Evolutionary conservation across 2,329 filamentous ascomycete genomes (phyloP).

Genomic region (Aspergillus sp.): DNA sequence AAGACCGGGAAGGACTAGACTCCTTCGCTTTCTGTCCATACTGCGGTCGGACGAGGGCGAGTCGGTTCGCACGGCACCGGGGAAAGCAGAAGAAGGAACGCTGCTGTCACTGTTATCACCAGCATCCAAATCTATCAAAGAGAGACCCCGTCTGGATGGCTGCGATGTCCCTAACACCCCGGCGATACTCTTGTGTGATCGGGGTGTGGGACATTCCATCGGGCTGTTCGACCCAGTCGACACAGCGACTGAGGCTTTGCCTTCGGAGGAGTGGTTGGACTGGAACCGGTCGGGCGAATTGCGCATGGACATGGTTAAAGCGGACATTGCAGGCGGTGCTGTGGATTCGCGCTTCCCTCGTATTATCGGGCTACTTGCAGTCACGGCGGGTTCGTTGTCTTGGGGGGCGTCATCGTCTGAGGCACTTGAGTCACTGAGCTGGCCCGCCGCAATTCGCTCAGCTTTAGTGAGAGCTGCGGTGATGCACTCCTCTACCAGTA

Average conservation of each 20-base stretch:
- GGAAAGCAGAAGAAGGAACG: slow-evolving; percentile 75
- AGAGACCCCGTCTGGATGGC: slow-evolving; percentile 70
- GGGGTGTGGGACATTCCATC: slow-evolving; percentile 84
- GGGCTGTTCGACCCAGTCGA: slow-evolving; percentile 90
- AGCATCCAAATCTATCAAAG: slow-evolving; percentile 81
- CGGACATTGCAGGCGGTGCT: slow-evolving; percentile 40
- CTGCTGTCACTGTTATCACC: slow-evolving; percentile 83
- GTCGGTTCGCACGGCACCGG: slow-evolving; percentile 73
- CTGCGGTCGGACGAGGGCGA: slow-evolving; percentile 89
- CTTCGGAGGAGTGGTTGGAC: slow-evolving; percentile 46
- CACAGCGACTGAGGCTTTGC: slow-evolving; percentile 61
- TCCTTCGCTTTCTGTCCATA: slow-evolving; percentile 82
- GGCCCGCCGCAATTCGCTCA: slow-evolving; percentile 79
- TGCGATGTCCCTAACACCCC: slow-evolving; percentile 60
- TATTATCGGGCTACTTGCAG: slow-evolving; percentile 11
- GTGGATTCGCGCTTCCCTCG: slow-evolving; percentile 13
- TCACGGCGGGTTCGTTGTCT: slow-evolving; percentile 27
- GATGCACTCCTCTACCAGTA: slow-evolving; percentile 93
- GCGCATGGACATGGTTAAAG: slow-evolving; percentile 59
- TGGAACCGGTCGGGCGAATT: slow-evolving; percentile 55
- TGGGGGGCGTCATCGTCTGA: slow-evolving; percentile 57
- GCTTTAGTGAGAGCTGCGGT: slow-evolving; percentile 89
- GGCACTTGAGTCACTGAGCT: slow-evolving; percentile 75
- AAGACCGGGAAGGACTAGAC: slow-evolving; percentile 77
- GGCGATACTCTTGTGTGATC: slow-evolving; percentile 69